These are phyloP conservation scores for Diaporthe citri DNA, from an alignment of 2,329 filamentous ascomycete genomes.

Conservation along the genomic window DNA sequence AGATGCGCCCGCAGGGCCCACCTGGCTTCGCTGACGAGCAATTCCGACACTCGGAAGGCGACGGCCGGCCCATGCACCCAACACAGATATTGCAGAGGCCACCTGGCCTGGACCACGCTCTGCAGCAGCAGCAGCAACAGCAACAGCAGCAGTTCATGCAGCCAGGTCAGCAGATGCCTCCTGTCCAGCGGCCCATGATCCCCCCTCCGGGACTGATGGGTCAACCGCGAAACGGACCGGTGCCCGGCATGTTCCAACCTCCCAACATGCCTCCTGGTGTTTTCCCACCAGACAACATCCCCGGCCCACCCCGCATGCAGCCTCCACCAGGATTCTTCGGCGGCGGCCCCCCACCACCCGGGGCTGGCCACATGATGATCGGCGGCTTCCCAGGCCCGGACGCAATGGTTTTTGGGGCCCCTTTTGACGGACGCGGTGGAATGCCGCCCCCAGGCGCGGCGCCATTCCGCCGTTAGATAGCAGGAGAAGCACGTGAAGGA, in stretches of 20 bases:
- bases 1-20: conserved; percentile 60
- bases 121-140: conserved; percentile 64
- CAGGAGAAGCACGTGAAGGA: conserved; percentile 1
- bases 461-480: conserved; percentile 37
- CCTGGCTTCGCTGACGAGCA: conserved; percentile 68
- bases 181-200: conserved; percentile 62
- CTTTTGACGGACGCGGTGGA: conserved; percentile 61
- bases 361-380: conserved; percentile 63
- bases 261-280: conserved; percentile 69
- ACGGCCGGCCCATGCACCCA: conserved; percentile 64
- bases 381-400: conserved; percentile 69
- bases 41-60: conserved; percentile 63
- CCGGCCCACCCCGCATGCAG: conserved; percentile 56
- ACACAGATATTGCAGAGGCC: conserved; percentile 76
- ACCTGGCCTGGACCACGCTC: conserved; percentile 66
- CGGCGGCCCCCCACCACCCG: conserved; percentile 56
- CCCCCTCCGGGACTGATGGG: conserved; percentile 68
- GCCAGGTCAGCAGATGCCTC: conserved; percentile 57
- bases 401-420: conserved; percentile 60
- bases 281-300: conserved; percentile 65
- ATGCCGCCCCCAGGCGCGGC: conserved; percentile 56
- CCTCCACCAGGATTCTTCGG: conserved; percentile 71
- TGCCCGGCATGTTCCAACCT: conserved; percentile 69
- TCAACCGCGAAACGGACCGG: conserved; percentile 60
- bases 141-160: conserved; percentile 52